Conservation (phyloP, 306 rosid genomes). For the Medicago arabica region DNA sequence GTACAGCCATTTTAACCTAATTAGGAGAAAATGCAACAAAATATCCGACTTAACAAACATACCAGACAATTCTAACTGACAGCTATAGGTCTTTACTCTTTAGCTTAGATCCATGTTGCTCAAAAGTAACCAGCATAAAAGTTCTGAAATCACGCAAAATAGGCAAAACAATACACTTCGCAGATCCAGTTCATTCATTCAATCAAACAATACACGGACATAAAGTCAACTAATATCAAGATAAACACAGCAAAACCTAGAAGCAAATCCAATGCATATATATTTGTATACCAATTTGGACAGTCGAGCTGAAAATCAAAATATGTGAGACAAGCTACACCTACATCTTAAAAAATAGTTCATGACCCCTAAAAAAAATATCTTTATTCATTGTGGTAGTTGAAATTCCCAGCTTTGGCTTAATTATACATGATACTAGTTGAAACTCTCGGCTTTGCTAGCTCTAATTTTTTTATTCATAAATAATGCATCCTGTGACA, state of each 20-base stretch:
- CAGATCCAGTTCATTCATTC: constrained; percentile 21
- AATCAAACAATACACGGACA: constrained; percentile 15
- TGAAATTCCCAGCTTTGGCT: constrained; percentile 29
- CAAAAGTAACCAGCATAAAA: neutral
- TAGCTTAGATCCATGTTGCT: constrained; percentile 28
- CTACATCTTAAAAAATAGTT: no score
- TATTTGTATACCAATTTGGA: neutral
- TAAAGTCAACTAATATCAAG: neutral
- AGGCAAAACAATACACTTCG: constrained; percentile 25
- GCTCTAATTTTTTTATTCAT: neutral
- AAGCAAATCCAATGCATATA: neutral
- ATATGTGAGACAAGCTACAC: constrained; percentile 2
- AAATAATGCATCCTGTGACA: neutral
- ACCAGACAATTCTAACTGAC: constrained; percentile 11
- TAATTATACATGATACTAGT: constrained; percentile 1
- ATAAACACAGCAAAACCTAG: constrained; percentile 15
- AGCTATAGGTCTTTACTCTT: constrained; percentile 29
- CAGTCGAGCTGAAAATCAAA: constrained; percentile 9
- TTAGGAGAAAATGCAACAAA: constrained; percentile 35
- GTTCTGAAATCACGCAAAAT: constrained; percentile 31
- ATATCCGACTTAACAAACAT: constrained; percentile 31
- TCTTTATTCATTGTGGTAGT: constrained; percentile 12
- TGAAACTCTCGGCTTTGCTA: neutral
- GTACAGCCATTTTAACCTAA: constrained; percentile 97
- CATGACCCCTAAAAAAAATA: no score